phyloP scores from a whole-genome alignment of 352 stramenopile genomes.

The Thraustotheca clavata region DNA sequence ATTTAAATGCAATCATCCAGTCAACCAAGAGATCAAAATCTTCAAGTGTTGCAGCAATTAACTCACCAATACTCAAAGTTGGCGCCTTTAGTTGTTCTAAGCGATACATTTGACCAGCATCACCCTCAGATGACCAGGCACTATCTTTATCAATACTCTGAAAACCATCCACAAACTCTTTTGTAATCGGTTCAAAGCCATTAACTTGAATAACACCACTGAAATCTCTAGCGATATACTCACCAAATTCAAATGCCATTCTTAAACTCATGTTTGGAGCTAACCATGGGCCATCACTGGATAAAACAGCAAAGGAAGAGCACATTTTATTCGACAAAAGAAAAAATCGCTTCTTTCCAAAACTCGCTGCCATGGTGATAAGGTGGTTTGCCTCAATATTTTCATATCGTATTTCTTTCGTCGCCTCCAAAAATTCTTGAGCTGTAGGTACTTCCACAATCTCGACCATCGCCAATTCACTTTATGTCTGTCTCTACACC shows the following conservation, averaged over 20 bases:
- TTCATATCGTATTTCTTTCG: background rate
- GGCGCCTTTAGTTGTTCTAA: background rate
- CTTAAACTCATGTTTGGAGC: background rate
- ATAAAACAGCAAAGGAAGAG: background rate
- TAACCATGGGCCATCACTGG: background rate
- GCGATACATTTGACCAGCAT: background rate
- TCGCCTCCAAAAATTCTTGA: background rate
- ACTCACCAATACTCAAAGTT: background rate
- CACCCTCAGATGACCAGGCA: background rate
- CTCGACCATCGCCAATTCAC: slow-evolving; percentile 2
- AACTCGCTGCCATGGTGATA: slow-evolving; percentile 1
- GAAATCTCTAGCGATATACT: background rate
- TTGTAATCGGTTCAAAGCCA: background rate
- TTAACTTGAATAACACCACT: background rate
- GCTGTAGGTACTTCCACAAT: background rate
- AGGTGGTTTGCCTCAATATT: background rate
- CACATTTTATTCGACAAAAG: background rate
- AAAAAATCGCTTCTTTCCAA: background rate
- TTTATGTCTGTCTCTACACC: background rate
- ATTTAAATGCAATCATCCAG: slow-evolving; percentile 7
- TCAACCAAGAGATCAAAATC: background rate
- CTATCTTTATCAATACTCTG: background rate
- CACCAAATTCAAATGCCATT: background rate
- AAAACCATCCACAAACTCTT: background rate
- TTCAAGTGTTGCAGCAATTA: background rate